Base-by-base conservation (phyloP, 495 filamentous ascomycete species). In the Penicillium herquei region DNA sequence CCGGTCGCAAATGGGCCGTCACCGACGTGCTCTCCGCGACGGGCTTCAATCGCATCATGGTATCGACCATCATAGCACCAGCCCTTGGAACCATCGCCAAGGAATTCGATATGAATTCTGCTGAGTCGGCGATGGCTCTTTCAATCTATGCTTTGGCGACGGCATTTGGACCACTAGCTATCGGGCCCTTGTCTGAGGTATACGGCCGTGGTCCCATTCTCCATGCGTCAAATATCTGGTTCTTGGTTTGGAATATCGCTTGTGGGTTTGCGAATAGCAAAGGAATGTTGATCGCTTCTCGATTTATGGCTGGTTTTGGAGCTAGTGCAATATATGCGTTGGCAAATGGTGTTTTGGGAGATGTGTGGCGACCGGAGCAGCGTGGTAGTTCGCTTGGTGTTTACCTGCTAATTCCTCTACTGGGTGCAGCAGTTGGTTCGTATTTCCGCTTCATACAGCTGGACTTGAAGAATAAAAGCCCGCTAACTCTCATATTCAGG, bases 141-240 rank as follows among this genome's bases (percentile, higher is more conserved):
- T 87, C 85, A 0, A 76, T 87, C 55, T 90, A 90, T 65, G 68
- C 89, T n/a, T 75, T 90, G 4, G 87, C 84, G 7, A 90, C 85
- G 61, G 84, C 84, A 18, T 65, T 86, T 21, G 83, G 81, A 1
- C 86, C 87, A 0, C 55, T 90, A 34, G 49, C 88, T 14, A 74
- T 89, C 32, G 83, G 83, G 0, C 86, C 87, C 0, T 68, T 90
- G 39, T 84, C 77, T 13, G 87, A 91, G 65, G 81, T 89, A 10
- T 89, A 88, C 61, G 87, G 87, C 3, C 78, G 87, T n/a, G 66
- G 77, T 11, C 63, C 68, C 0, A 77, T 88, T 9, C 65, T 88
- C 21, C 79, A 78, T 17, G 66, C 65, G 6, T 70, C 81, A 4
- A 87, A 87, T 56, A 45, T 78, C 8, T 85, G 86, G 62, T 91